phyloP scores from a whole-genome alignment of 306 rosid species.

The Begonia peltatifolia region DNA sequence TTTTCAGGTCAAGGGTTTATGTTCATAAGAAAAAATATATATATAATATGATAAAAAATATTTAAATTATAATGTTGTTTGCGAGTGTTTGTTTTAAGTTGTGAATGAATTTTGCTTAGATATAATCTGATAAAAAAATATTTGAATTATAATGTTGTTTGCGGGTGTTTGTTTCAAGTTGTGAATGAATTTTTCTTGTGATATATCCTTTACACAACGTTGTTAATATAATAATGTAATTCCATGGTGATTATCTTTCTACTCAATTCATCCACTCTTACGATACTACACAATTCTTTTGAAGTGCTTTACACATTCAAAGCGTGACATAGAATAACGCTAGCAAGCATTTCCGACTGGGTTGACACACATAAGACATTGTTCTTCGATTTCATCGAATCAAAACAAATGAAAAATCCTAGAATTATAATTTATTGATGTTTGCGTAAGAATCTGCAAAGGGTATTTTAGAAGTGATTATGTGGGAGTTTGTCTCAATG shows the following conservation, averaged over 20 bases:
- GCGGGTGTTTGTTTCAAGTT: background rate
- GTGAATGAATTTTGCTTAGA: background rate
- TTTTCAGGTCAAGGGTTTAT: conserved; percentile 5
- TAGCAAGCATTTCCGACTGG: too few species aligned
- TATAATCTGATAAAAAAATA: too few species aligned
- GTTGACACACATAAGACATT: too few species aligned
- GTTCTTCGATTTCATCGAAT: too few species aligned
- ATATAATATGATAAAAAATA: too few species aligned
- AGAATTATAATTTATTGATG: too few species aligned
- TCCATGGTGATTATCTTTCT: background rate
- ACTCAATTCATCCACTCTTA: too few species aligned
- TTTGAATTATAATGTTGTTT: conserved; percentile 28
- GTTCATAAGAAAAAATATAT: background rate
- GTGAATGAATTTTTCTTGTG: background rate
- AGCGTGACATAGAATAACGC: too few species aligned
- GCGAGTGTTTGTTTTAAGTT: background rate
- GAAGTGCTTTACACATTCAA: too few species aligned
- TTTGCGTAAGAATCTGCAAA: conserved; percentile 6
- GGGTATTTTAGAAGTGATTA: background rate
- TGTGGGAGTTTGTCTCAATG: conserved; percentile 15
- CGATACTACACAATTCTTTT: too few species aligned
- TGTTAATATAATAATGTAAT: background rate
- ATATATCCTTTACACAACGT: background rate
- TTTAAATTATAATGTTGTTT: conserved; percentile 29
- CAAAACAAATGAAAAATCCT: too few species aligned